Conservation (phyloP, 1,284 basidiomycete species). For the Trichosporon coremiiforme region DNA sequence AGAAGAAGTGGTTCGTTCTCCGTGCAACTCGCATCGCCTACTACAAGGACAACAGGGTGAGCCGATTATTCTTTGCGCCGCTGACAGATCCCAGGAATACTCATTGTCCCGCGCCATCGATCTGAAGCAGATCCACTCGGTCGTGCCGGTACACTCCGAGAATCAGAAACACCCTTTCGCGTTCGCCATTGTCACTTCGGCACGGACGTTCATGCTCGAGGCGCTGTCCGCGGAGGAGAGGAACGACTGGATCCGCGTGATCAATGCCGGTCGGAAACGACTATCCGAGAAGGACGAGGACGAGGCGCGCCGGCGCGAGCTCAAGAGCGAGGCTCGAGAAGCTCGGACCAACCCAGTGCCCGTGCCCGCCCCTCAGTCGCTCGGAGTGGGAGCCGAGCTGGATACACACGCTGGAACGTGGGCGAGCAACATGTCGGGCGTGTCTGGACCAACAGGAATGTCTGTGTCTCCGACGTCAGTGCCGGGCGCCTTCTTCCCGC, state of each 20-base stretch:
- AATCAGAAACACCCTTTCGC: constrained; percentile 88
- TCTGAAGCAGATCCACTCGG: constrained; percentile 85
- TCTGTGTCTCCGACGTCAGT: constrained; percentile 11
- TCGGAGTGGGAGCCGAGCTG: constrained; percentile 19
- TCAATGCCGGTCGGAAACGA: constrained; percentile 74
- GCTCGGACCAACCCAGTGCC: constrained; percentile 17
- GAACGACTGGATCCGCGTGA: constrained; percentile 78
- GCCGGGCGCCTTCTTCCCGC: constrained; percentile 1
- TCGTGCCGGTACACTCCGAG: constrained; percentile 69
- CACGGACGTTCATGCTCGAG: constrained; percentile 90
- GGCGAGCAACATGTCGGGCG: constrained; percentile 30
- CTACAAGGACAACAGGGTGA: constrained; percentile 82
- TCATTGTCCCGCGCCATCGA: constrained; percentile 87
- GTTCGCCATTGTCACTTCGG: constrained; percentile 88
- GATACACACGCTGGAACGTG: constrained; percentile 41
- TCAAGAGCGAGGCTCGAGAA: constrained; percentile 20
- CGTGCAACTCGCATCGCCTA: constrained; percentile 89
- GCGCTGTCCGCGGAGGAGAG: constrained; percentile 73
- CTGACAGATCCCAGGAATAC: constrained; percentile 65
- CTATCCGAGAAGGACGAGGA: constrained; percentile 59
- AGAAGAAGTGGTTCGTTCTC: constrained; percentile 97
- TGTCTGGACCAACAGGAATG: constrained; percentile 1
- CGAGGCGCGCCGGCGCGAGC: constrained; percentile 27
- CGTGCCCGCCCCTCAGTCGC: constrained; percentile 21
- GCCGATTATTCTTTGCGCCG: constrained; percentile 19